phyloP scores from a whole-genome alignment of 139 green algal genomes.

The Choricystis sp. region DNA sequence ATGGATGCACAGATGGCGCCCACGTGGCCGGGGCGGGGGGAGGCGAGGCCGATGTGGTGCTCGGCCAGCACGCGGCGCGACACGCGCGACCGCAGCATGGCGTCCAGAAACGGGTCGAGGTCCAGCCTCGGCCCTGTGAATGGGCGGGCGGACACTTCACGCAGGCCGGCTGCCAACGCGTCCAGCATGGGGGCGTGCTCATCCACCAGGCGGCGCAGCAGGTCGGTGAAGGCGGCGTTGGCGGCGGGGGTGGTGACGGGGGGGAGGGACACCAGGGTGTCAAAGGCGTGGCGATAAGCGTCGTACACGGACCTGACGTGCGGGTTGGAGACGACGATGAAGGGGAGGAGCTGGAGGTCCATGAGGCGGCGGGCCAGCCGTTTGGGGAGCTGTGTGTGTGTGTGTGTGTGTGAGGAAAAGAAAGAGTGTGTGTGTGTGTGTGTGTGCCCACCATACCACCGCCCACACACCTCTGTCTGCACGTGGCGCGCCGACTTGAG shows the following conservation, averaged over 20 bases:
- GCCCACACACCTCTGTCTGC: conserved; percentile 29
- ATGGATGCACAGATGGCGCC: conserved; percentile 57
- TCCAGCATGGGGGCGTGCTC: conserved; percentile 73
- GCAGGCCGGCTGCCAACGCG: conserved; percentile 52
- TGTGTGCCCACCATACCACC: background rate
- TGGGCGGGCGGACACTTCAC: conserved; percentile 47
- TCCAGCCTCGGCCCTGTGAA: conserved; percentile 57
- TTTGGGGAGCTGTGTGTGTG: conserved; percentile 51
- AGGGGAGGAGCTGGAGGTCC: conserved; percentile 73
- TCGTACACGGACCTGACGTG: conserved; percentile 76
- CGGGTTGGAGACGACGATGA: conserved; percentile 81
- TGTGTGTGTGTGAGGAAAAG: too few species aligned
- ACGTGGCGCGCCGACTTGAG: conserved; percentile 37
- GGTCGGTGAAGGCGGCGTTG: conserved; percentile 45
- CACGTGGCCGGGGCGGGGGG: conserved; percentile 32
- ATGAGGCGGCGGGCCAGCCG: conserved; percentile 65
- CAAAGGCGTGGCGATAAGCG: conserved; percentile 60
- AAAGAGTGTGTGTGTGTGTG: background rate
- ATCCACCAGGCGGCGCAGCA: conserved; percentile 70
- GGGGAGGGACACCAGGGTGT: conserved; percentile 26
- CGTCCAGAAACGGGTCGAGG: conserved; percentile 56
- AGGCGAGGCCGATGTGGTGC: conserved; percentile 71
- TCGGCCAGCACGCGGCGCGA: conserved; percentile 70
- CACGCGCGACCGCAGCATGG: conserved; percentile 47
- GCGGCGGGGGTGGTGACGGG: conserved; percentile 31